Percentiles rank a stretch among this genome's conserved stretches.
phyloP scores from a whole-genome alignment of 257 asterid species.

The Mentha longifolia region DNA sequence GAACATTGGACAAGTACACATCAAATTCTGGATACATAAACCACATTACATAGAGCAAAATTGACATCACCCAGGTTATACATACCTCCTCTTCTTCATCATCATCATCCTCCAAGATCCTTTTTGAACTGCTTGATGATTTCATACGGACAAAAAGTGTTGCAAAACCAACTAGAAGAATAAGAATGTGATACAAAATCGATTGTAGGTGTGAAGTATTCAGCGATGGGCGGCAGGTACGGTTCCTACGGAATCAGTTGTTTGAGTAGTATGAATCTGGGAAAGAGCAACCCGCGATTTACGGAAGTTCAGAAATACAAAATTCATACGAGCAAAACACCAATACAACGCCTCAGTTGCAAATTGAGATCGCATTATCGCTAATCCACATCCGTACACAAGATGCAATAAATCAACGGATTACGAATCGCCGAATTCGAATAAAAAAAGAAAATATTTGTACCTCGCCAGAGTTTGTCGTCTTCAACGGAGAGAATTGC shows the following conservation, averaged over 20 bases:
- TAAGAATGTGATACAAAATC: conserved; percentile 12
- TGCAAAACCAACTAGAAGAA: conserved; percentile 24
- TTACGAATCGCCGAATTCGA: background rate
- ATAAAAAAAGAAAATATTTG: background rate
- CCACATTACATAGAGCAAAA: conserved; percentile 12
- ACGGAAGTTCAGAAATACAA: background rate
- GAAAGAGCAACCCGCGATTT: background rate
- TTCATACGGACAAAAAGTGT: conserved; percentile 40
- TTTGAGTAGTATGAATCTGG: no score
- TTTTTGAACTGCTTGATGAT: conserved; percentile 47
- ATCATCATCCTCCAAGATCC: conserved; percentile 45
- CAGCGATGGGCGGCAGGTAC: background rate
- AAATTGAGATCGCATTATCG: conserved; percentile 15
- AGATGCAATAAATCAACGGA: background rate
- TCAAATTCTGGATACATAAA: conserved; percentile 4
- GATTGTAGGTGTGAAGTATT: background rate
- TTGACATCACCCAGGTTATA: background rate
- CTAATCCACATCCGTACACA: background rate
- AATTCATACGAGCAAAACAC: conserved; percentile 8
- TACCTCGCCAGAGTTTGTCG: conserved; percentile 30
- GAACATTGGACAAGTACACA: conserved; percentile 36
- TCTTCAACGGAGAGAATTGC: conserved; percentile 12
- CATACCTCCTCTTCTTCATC: conserved; percentile 57
- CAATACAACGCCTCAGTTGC: background rate
- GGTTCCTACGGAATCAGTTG: no score